Base-by-base conservation (phyloP, 2,329 filamentous ascomycete genomes). In the Hypoxylon sp. region DNA sequence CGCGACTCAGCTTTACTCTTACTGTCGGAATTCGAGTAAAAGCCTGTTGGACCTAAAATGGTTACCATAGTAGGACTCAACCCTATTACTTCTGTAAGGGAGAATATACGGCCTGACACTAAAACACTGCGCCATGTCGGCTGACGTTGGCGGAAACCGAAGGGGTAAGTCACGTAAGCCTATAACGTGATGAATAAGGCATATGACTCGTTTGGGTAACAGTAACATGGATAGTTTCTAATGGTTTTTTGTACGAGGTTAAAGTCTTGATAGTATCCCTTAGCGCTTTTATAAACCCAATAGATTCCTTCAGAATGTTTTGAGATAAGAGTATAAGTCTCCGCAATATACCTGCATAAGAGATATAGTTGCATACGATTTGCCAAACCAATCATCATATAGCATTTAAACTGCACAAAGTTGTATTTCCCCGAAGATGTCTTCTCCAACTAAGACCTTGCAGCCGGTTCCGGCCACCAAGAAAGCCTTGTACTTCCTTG, bases 401-500 rank as follows among this genome's bases (percentile, higher is more conserved):
- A 21, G 4, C 37, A 41, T 41, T 21, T 41, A 8, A 21, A 41
- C 16, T 21, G 6, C 37, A 11, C 37, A 21, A 41, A 11, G 16
- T 41, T 41, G 16, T 19, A 41, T 14, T 41, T 41, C 8, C 7
- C 37, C 16, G 6, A 41, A 9, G 7, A 41, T 41, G 43, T 47
- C 43, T n/a, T 47, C 43, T 27, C 25, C 43, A 47, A 47, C 21
- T 9, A 16, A 27, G 25, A 25, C 43, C 14, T 11, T 34, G 27
- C 27, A 46, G 27, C 39, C 16, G 39, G 43, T 55, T n/a, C 52
- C 52, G 19, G 52, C 39, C 12, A 7, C 16, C 6, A 34, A 25
- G 9, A 55, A 48, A 34, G 57, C 52, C 4, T 25, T 65, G 21
- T 65, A 61, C 41, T 61, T 65, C 27, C 58, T 64, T 19, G 61